Percentiles rank a stretch among this genome's conserved stretches.
Evolutionary conservation across 2,329 filamentous ascomycete genomes (phyloP).

Genomic region (Exophiala sp.): DNA sequence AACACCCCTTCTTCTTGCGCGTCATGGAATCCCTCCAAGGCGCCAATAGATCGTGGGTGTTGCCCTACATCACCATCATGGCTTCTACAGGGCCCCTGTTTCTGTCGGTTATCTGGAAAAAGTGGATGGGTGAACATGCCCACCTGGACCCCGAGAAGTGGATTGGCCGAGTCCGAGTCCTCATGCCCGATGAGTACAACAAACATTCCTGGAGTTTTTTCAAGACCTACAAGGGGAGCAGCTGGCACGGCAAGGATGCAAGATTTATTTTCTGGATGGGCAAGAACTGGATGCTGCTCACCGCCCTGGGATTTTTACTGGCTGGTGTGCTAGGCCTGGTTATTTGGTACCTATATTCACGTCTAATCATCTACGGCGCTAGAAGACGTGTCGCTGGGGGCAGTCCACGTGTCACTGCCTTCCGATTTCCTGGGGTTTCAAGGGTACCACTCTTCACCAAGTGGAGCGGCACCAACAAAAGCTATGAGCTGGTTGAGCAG

Average conservation of each 20-base stretch:
- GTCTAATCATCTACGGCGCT: constrained; percentile 38
- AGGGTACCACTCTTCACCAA: constrained; percentile 19
- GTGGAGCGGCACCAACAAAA: constrained; percentile 16
- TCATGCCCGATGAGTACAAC: constrained; percentile 67
- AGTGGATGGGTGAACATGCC: constrained; percentile 55
- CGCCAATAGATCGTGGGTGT: constrained; percentile 63
- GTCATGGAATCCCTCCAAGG: constrained; percentile 62
- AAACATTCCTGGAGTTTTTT: constrained; percentile 66
- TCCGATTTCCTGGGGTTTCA: constrained; percentile 6
- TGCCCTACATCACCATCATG: constrained; percentile 75
- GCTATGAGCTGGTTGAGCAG: constrained; percentile 22
- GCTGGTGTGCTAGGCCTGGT: constrained; percentile 44
- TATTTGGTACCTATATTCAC: constrained; percentile 49
- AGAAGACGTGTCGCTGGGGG: constrained; percentile 9
- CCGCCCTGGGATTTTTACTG: constrained; percentile 46
- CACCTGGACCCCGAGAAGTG: constrained; percentile 37
- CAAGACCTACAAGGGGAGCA: constrained; percentile 58
- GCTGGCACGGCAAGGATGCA: constrained; percentile 60
- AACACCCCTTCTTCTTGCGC: constrained; percentile 67
- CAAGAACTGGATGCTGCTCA: constrained; percentile 52
- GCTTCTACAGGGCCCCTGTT: constrained; percentile 70
- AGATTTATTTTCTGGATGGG: constrained; percentile 61
- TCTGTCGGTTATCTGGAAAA: constrained; percentile 67
- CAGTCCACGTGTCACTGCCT: constrained; percentile 15
- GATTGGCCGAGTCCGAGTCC: constrained; percentile 55